Evolutionary conservation across 345 rosid genomes (phyloP).

Genomic region (Populus simonii): DNA sequence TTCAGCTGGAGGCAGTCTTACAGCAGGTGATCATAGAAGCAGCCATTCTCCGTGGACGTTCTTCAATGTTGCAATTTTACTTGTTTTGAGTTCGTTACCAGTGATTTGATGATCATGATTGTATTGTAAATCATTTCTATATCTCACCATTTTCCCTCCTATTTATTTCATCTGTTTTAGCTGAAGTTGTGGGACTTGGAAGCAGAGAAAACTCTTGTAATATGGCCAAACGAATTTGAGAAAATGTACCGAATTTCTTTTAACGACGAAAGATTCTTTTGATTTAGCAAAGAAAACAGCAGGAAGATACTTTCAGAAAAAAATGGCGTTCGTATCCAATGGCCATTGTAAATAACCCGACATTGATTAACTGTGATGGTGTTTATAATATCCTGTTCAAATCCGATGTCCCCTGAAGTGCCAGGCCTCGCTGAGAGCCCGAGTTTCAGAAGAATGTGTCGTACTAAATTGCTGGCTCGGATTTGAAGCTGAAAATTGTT

Average conservation of each 20-base stretch:
- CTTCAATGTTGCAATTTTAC: not conserved
- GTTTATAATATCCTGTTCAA: not conserved
- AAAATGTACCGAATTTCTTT: not conserved
- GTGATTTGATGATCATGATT: not conserved
- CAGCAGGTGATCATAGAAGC: slow-evolving; percentile 1
- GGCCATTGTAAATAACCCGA: not conserved
- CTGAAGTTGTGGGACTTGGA: not conserved
- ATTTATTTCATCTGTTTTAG: not conserved
- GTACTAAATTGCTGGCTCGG: not conserved
- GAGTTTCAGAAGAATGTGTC: not conserved
- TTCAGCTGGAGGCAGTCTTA: slow-evolving; percentile 20
- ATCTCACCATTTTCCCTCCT: not conserved
- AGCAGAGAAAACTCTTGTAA: not conserved
- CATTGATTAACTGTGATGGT: not conserved
- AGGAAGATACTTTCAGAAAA: not conserved
- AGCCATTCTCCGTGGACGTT: not conserved
- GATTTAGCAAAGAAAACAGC: not conserved
- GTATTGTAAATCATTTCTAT: not conserved
- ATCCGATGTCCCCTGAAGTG: not conserved
- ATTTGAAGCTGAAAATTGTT: not conserved
- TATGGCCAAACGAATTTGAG: not conserved
- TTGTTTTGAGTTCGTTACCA: not conserved
- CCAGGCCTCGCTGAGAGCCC: not conserved
- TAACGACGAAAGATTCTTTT: not conserved
- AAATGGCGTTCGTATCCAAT: not conserved